These are phyloP conservation scores for Aspergillus indologenus DNA, from an alignment of 495 filamentous ascomycete genomes.

Conservation along the genomic window DNA sequence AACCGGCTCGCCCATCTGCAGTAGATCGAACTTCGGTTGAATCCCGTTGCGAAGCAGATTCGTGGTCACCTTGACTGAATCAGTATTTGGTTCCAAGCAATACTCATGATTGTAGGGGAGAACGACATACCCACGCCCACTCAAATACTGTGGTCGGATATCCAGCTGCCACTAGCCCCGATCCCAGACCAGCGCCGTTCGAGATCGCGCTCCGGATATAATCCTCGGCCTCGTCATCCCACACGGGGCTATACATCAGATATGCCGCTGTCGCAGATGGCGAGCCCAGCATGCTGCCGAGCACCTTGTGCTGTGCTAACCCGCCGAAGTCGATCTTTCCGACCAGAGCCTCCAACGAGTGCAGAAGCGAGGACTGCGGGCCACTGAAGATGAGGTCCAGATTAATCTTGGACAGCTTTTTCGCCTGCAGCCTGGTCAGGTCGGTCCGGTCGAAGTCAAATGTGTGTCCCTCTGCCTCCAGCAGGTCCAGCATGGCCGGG, in stretches of 20 bases:
- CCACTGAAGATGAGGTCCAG: slow-evolving; percentile 28
- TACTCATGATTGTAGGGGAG: background rate
- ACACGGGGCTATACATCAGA: slow-evolving; percentile 35
- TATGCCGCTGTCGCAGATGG: slow-evolving; percentile 50
- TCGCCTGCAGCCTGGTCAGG: slow-evolving; percentile 2
- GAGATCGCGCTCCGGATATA: slow-evolving; percentile 24
- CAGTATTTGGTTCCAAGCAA: background rate
- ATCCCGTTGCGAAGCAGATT: background rate
- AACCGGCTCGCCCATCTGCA: no score
- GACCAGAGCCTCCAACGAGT: slow-evolving; percentile 48
- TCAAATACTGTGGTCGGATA: slow-evolving; percentile 38
- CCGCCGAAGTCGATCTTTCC: slow-evolving; percentile 43
- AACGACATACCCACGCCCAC: slow-evolving; percentile 27
- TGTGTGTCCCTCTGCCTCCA: slow-evolving; percentile 13
- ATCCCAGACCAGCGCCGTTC: slow-evolving; percentile 18
- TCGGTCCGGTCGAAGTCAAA: slow-evolving; percentile 23
- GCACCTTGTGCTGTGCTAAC: slow-evolving; percentile 41
- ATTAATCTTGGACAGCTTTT: slow-evolving; percentile 26
- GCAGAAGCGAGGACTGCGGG: slow-evolving; percentile 30
- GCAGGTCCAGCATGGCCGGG: slow-evolving; percentile 2
- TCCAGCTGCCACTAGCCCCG: slow-evolving; percentile 31
- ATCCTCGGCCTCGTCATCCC: slow-evolving; percentile 40
- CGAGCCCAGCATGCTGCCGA: slow-evolving; percentile 46
- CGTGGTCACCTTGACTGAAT: background rate
- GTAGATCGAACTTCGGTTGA: background rate